phyloP scores from a whole-genome alignment of 2,329 filamentous ascomycete genomes.

The Kalaharituber pfeilii region DNA sequence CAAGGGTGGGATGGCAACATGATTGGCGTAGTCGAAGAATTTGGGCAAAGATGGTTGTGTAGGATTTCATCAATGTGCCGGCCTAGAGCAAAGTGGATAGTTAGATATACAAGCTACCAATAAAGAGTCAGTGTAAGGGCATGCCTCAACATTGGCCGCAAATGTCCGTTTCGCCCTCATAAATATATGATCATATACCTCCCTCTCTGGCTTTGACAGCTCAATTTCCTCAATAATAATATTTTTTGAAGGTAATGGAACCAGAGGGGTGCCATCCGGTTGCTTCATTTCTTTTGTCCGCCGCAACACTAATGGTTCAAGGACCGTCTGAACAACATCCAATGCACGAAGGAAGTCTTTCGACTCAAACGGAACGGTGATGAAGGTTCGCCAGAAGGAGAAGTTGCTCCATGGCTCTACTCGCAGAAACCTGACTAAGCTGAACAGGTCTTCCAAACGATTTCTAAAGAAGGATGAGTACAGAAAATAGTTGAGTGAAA shows the following conservation, averaged over 20 bases:
- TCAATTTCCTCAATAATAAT: slow-evolving; percentile 79
- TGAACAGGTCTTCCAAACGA: slow-evolving; percentile 64
- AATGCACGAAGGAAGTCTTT: slow-evolving; percentile 85
- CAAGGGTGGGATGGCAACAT: slow-evolving; percentile 82
- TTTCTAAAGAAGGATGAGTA: not conserved
- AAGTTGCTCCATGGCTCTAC: slow-evolving; percentile 99
- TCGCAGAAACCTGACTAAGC: slow-evolving; percentile 73
- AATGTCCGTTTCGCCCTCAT: slow-evolving; percentile 68
- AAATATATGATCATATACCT: slow-evolving; percentile 86
- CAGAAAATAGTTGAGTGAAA: not conserved
- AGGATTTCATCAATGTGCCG: slow-evolving; percentile 85
- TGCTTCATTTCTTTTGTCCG: slow-evolving; percentile 98
- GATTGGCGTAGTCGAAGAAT: slow-evolving; percentile 82
- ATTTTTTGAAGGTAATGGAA: slow-evolving; percentile 62
- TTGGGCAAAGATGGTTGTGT: slow-evolving; percentile 93
- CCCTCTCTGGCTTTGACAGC: slow-evolving; percentile 64
- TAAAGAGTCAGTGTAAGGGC: not conserved
- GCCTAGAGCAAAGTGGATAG: slow-evolving; percentile 29
- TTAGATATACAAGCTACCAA: not conserved
- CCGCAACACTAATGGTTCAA: slow-evolving; percentile 87
- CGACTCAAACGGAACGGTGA: slow-evolving; percentile 90
- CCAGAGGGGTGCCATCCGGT: slow-evolving; percentile 62
- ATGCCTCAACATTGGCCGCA: slow-evolving; percentile 55
- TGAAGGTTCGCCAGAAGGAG: slow-evolving; percentile 98
- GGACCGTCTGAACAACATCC: slow-evolving; percentile 89